These are phyloP conservation scores for Zygosaccharomyces siamensis DNA, from an alignment of 805 yeast genomes.

Conservation along the genomic window DNA sequence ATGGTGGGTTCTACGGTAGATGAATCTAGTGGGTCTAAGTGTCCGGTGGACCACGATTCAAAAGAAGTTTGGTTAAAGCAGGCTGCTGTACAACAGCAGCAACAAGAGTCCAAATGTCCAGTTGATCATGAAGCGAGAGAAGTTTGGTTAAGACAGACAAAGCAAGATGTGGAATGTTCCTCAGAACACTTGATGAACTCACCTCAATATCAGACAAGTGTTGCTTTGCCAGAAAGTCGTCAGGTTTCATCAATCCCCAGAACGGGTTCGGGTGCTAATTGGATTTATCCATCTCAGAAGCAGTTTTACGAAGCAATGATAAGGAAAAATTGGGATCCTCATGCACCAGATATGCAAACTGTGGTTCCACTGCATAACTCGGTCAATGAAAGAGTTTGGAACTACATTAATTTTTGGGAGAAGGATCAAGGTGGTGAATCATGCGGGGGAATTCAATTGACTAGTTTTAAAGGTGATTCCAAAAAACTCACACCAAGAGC, in stretches of 20 bases:
- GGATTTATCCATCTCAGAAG: slow-evolving; percentile 95
- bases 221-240: slow-evolving; percentile 61
- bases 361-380: slow-evolving; percentile 92
- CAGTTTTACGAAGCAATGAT: slow-evolving; percentile 94
- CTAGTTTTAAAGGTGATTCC: slow-evolving; percentile 86
- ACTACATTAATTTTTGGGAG: slow-evolving; percentile 81
- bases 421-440: slow-evolving; percentile 46
- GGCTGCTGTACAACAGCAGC: slow-evolving; percentile 7
- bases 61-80: slow-evolving; percentile 52
- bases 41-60: slow-evolving; percentile 68
- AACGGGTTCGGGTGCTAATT: slow-evolving; percentile 59
- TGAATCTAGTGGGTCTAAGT: slow-evolving; percentile 29
- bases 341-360: slow-evolving; percentile 75
- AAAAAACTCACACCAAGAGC: slow-evolving; percentile 86
- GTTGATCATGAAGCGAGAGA: slow-evolving; percentile 60
- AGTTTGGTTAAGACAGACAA: slow-evolving; percentile 44
- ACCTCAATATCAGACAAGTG: slow-evolving; percentile 35
- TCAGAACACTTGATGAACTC: slow-evolving; percentile 37
- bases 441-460: slow-evolving; percentile 82
- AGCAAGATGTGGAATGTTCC: slow-evolving; percentile 39
- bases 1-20: background rate
- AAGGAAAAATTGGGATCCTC: slow-evolving; percentile 83
- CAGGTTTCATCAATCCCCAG: slow-evolving; percentile 81
- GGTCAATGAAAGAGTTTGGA: slow-evolving; percentile 93
- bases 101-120: slow-evolving; percentile 48